Evolutionary conservation across 1,139 yeast genomes (phyloP), one percentile per base, ranked within the genome.

Genomic region (Blastobotrys capitulatus): DNA sequence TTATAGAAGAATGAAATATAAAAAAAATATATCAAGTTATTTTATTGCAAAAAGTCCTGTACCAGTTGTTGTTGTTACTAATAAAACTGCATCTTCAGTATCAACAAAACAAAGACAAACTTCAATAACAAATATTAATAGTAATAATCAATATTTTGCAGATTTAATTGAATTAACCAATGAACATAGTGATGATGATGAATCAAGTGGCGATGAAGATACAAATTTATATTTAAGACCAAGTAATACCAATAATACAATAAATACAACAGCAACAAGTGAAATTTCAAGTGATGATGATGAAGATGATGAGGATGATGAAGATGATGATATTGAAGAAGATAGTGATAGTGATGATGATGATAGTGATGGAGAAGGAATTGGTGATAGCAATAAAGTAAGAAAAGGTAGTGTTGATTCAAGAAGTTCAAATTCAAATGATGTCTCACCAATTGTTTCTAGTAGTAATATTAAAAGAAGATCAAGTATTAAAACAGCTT

Each of bases 31-130:
- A 18, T 53, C 64, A 19, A 57, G 57, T 39, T 61, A 60, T 51
- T 52, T 62, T 16, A 53, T 60, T 37, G 60, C 60, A 27, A 57
- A 57, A 40, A 53, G 60, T 25, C 62, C 63, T 0, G 63, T 62
- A 5, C 66, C 66, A 1, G 64, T 61, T 20, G 54, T 61, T 25
- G 57, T 61, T 16, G 58, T 58, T 13, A 51, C 59, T 6, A 54
- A 57, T 12, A 34, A 42, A 16, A 47, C 47, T 6, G 46, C 46
- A 6, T 19, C n/a, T 10, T 18, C 38, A 20, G n/a, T 31, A 4
- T 7, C 10, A 6, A 9, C 26, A 18, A 18, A 34, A 34, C 7
- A 15, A 37, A 15, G 7, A 18, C 41, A 38, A 38, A 5, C 25
- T 22, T 5, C 25, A 5, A 22, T 7, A 22, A 7, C 25, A 22